These are phyloP conservation scores for Lentinula detonsa DNA, from an alignment of 768 basidiomycete species.

Conservation along the genomic window DNA sequence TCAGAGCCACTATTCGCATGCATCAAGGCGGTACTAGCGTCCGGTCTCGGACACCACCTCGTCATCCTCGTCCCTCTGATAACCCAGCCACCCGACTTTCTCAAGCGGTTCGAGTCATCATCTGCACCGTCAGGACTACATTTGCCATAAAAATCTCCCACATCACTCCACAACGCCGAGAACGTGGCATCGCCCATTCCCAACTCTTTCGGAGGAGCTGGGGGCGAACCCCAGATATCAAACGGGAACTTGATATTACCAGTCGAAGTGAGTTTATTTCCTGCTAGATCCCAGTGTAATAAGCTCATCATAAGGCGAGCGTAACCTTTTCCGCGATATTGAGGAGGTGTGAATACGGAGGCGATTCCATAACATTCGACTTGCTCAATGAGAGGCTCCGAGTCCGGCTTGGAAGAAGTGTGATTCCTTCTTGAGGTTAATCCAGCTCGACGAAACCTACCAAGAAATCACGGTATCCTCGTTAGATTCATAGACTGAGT, in stretches of 20 bases:
- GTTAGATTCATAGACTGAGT: neutral
- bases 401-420: neutral
- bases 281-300: slow-evolving; percentile 49
- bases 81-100: slow-evolving; percentile 35
- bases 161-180: slow-evolving; percentile 49
- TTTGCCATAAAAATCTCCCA: slow-evolving; percentile 41
- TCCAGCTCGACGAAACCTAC: slow-evolving; percentile 25
- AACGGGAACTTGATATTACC: slow-evolving; percentile 16
- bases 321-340: slow-evolving; percentile 49
- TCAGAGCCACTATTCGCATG: neutral
- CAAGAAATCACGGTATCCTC: neutral
- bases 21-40: neutral
- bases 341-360: slow-evolving; percentile 47
- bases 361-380: slow-evolving; percentile 48
- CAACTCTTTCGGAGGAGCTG: slow-evolving; percentile 18
- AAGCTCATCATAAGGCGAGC: slow-evolving; percentile 61
- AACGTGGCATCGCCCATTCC: slow-evolving; percentile 34
- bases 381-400: slow-evolving; percentile 13
- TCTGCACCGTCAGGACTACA: slow-evolving; percentile 28
- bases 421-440: slow-evolving; percentile 17
- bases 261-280: slow-evolving; percentile 14
- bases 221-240: slow-evolving; percentile 45
- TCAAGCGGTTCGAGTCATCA: neutral
- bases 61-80: slow-evolving; percentile 29
- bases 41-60: slow-evolving; percentile 26